Percentiles rank a stretch among this genome's conserved stretches.
phyloP scores from a whole-genome alignment of 176 grass and related monocot genomes.

The Musa troglodytarum region DNA sequence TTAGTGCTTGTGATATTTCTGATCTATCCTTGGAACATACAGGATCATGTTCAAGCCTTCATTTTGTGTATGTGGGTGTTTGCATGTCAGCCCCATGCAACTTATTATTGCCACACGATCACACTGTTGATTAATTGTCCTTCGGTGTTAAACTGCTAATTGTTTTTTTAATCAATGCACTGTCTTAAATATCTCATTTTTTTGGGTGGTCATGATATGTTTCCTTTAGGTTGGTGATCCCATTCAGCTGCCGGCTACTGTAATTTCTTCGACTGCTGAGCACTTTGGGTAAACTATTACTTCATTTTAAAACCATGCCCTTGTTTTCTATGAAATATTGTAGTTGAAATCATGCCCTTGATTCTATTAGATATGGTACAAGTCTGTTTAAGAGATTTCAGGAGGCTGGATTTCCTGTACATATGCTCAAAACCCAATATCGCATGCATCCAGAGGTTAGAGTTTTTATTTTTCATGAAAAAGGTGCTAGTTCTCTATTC shows the following conservation, averaged over 20 bases:
- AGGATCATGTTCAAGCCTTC: too few species aligned
- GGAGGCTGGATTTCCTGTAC: slow-evolving; percentile 82
- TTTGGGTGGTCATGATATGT: neutral
- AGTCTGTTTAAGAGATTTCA: slow-evolving; percentile 99
- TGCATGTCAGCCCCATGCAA: too few species aligned
- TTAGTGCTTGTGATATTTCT: too few species aligned
- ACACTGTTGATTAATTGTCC: too few species aligned
- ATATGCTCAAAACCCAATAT: slow-evolving; percentile 96
- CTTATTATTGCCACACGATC: too few species aligned
- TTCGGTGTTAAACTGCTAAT: neutral
- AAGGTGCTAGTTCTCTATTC: neutral
- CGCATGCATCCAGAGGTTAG: slow-evolving; percentile 95
- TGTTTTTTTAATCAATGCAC: neutral
- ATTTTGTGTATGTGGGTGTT: too few species aligned
- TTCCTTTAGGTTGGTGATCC: slow-evolving; percentile 74
- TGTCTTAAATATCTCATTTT: neutral
- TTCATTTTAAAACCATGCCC: neutral
- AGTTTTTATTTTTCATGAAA: neutral
- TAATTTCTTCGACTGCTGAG: slow-evolving; percentile 68
- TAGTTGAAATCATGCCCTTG: slow-evolving; percentile 14
- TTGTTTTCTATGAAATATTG: slow-evolving; percentile 1
- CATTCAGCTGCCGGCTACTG: slow-evolving; percentile 90
- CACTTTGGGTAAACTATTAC: slow-evolving; percentile 61
- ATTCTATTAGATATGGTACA: slow-evolving; percentile 55
- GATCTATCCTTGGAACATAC: too few species aligned